Percentiles rank a stretch among this genome's conserved stretches.
phyloP scores from a whole-genome alignment of 176 grass and related monocot species.

The Zoysia pacifica region DNA sequence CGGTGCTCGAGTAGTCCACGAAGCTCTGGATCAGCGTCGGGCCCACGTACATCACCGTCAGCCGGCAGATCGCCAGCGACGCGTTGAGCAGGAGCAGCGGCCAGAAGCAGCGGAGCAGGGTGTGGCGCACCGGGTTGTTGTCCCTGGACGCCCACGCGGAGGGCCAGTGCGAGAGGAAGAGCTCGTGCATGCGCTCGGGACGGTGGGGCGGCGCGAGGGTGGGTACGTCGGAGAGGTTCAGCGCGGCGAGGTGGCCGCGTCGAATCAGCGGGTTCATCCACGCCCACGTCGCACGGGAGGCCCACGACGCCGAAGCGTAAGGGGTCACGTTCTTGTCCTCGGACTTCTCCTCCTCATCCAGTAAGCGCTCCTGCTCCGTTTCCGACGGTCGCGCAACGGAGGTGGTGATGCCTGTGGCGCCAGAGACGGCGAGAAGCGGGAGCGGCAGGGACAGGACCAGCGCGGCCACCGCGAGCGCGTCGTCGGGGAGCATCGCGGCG shows the following conservation, averaged over 20 bases:
- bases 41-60: conserved; percentile 87
- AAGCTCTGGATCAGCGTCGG: conserved; percentile 89
- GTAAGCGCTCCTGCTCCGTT: too few species aligned
- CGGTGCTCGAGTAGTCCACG: conserved; percentile 50
- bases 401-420: conserved; percentile 40
- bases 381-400: too few species aligned
- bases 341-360: not conserved
- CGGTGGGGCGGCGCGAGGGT: conserved; percentile 57
- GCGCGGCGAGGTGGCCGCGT: conserved; percentile 51
- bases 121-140: conserved; percentile 60
- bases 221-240: conserved; percentile 73
- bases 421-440: conserved; percentile 40
- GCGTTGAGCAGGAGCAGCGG: conserved; percentile 68
- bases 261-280: conserved; percentile 91
- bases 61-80: conserved; percentile 51
- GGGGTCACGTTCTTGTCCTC: conserved; percentile 46
- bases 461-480: conserved; percentile 50
- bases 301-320: conserved; percentile 60
- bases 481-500: conserved; percentile 40
- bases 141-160: conserved; percentile 20
- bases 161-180: conserved; percentile 68
- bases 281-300: conserved; percentile 57
- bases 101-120: conserved; percentile 80
- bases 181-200: conserved; percentile 70
- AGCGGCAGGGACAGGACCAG: conserved; percentile 63